Evolutionary conservation across 345 rosid genomes (phyloP).

Genomic region (Boechera divaricarpa): DNA sequence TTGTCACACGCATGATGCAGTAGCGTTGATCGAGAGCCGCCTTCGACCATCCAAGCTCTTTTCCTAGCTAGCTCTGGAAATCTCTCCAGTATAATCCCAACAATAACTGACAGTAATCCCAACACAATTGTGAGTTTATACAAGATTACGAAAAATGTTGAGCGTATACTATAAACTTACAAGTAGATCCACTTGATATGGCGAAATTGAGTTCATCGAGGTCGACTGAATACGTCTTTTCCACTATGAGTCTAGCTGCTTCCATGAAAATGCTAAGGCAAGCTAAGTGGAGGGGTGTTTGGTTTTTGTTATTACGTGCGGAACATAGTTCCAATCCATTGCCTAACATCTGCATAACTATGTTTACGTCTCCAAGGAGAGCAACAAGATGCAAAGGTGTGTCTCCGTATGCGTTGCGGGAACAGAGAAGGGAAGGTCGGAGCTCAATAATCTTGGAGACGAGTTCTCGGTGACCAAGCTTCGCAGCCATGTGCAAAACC

Average conservation of each 20-base stretch:
- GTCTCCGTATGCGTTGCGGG: slow-evolving; percentile 50
- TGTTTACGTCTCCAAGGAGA: slow-evolving; percentile 45
- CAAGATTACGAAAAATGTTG: background rate
- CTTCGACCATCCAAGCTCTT: slow-evolving; percentile 22
- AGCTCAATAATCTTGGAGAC: slow-evolving; percentile 49
- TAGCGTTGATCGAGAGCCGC: slow-evolving; percentile 34
- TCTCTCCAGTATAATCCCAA: slow-evolving; percentile 9
- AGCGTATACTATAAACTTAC: slow-evolving; percentile 8
- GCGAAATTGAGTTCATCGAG: slow-evolving; percentile 24
- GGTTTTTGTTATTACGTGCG: background rate
- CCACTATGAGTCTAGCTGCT: slow-evolving; percentile 12
- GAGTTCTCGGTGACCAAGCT: slow-evolving; percentile 51
- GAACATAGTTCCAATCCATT: slow-evolving; percentile 31
- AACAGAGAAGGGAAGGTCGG: slow-evolving; percentile 48
- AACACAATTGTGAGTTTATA: background rate
- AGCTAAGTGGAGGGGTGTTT: slow-evolving; percentile 29
- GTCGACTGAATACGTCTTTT: background rate
- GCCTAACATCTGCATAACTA: slow-evolving; percentile 33
- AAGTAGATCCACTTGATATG: slow-evolving; percentile 18
- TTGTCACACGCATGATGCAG: slow-evolving; percentile 56
- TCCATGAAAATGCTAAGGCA: slow-evolving; percentile 6
- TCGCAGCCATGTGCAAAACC: slow-evolving; percentile 51
- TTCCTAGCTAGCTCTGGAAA: slow-evolving; percentile 44
- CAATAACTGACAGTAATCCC: slow-evolving; percentile 1
- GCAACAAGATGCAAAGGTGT: slow-evolving; percentile 64